Percentiles rank a stretch among this genome's conserved stretches.
Conservation (phyloP, 2,329 filamentous ascomycete species). For the Ophiostoma piceae region DNA sequence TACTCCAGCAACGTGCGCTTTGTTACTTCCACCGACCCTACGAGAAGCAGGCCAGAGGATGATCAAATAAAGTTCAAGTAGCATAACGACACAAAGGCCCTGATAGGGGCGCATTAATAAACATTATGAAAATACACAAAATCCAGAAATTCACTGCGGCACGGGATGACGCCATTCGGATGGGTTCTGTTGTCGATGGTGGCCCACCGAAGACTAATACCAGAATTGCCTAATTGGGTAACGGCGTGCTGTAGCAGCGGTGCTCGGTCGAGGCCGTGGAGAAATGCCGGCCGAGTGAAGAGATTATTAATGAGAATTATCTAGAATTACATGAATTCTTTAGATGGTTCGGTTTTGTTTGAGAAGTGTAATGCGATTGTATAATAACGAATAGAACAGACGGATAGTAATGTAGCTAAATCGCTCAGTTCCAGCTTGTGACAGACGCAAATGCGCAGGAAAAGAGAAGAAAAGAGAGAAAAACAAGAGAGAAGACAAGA, state of each 20-base stretch:
- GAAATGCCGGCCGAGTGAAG: conserved; percentile 2
- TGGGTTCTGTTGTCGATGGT: conserved; percentile 18
- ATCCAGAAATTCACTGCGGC: neutral
- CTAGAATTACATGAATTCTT: too few relatives aligned
- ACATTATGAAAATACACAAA: neutral
- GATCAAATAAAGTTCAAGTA: too few relatives aligned
- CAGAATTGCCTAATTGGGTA: conserved; percentile 22
- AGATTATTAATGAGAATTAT: neutral
- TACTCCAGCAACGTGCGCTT: too few relatives aligned
- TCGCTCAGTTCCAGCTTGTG: neutral
- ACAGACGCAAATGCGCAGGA: neutral
- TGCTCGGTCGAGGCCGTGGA: conserved; percentile 9
- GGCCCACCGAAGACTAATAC: conserved; percentile 19
- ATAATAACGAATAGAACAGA: neutral
- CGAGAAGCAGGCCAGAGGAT: too few relatives aligned
- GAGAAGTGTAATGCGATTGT: neutral
- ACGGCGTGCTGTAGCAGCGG: conserved; percentile 13
- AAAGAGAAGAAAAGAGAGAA: neutral
- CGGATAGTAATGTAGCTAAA: neutral
- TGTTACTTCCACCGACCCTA: too few relatives aligned
- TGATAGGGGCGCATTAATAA: too few relatives aligned
- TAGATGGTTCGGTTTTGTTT: too few relatives aligned
- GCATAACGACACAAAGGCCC: too few relatives aligned
- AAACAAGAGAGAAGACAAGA: neutral
- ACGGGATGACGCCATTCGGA: conserved; percentile 19